Percentiles rank a stretch among this genome's conserved stretches.
These are phyloP conservation scores for Fusarium fracticaudum DNA, from an alignment of 2,329 filamentous ascomycete species.

Conservation along the genomic window DNA sequence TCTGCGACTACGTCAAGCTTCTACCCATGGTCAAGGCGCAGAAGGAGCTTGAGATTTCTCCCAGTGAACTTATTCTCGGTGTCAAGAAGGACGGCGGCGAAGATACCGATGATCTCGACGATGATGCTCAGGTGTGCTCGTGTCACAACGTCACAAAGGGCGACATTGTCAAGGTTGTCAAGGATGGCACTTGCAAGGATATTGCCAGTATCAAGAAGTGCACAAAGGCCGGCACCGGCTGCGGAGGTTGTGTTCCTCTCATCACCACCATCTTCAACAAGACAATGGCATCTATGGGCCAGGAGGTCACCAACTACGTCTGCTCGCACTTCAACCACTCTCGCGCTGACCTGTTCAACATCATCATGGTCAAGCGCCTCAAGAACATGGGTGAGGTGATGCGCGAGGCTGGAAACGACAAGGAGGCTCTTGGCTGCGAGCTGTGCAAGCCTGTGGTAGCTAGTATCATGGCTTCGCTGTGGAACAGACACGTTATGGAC, in stretches of 20 bases:
- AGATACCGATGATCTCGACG: slow-evolving; percentile 80
- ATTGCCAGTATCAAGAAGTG: slow-evolving; percentile 86
- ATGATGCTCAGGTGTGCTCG: slow-evolving; percentile 90
- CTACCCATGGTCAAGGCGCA: slow-evolving; percentile 88
- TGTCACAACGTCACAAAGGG: slow-evolving; percentile 94
- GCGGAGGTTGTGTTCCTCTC: slow-evolving; percentile 88
- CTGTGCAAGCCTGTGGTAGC: slow-evolving; percentile 85
- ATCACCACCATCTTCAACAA: slow-evolving; percentile 91
- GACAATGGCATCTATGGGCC: slow-evolving; percentile 84
- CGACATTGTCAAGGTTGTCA: slow-evolving; percentile 76
- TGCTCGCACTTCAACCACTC: slow-evolving; percentile 87
- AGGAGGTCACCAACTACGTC: slow-evolving; percentile 86
- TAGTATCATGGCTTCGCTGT: slow-evolving; percentile 83
- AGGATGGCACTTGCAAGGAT: slow-evolving; percentile 82
- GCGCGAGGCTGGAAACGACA: slow-evolving; percentile 77
- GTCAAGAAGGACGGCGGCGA: slow-evolving; percentile 76
- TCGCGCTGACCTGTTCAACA: slow-evolving; percentile 89
- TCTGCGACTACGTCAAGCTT: slow-evolving; percentile 87
- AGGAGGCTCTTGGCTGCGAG: slow-evolving; percentile 82
- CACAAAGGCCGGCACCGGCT: slow-evolving; percentile 91
- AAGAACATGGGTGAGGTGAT: slow-evolving; percentile 80
- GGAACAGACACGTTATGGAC: slow-evolving; percentile 85
- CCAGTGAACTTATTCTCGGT: slow-evolving; percentile 85
- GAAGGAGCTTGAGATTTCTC: slow-evolving; percentile 80
- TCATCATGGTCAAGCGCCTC: slow-evolving; percentile 83